Conservation (phyloP, 73 alveolate species). For the Paraurostyla sp. region DNA sequence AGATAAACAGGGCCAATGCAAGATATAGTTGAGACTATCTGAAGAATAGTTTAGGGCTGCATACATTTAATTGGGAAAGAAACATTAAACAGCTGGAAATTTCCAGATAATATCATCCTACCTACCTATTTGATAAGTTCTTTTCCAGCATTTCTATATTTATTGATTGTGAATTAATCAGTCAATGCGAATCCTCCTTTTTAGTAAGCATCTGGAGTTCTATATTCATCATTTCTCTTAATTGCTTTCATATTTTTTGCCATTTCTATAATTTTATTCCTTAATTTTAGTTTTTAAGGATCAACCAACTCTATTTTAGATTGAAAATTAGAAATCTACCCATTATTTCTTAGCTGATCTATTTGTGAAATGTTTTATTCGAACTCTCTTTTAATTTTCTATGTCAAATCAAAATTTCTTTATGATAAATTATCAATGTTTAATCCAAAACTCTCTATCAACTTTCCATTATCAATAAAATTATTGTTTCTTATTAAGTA, state of each 20-base stretch:
- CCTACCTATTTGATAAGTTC: slow-evolving; percentile 86
- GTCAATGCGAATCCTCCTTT: slow-evolving; percentile 80
- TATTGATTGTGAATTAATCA: slow-evolving; percentile 69
- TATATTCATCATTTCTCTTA: slow-evolving; percentile 74
- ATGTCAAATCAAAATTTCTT: background rate
- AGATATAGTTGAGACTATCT: slow-evolving; percentile 65
- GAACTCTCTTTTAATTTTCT: background rate
- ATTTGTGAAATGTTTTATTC: background rate
- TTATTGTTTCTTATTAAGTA: too few relatives aligned
- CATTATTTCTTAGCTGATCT: too few relatives aligned
- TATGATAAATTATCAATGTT: background rate
- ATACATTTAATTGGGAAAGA: slow-evolving; percentile 91
- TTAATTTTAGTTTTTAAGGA: background rate
- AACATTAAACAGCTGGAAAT: slow-evolving; percentile 79
- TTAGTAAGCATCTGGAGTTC: slow-evolving; percentile 75
- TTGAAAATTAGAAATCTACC: too few relatives aligned
- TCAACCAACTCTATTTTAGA: too few relatives aligned
- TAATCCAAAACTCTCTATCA: background rate
- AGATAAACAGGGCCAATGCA: slow-evolving; percentile 73
- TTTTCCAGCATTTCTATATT: slow-evolving; percentile 82
- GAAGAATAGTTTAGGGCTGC: slow-evolving; percentile 78
- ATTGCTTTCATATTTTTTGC: background rate
- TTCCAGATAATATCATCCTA: slow-evolving; percentile 80
- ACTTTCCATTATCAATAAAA: background rate
- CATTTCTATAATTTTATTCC: background rate